Percentiles rank a stretch among this genome's conserved stretches.
These are phyloP conservation scores for Yarrowia alimentaria DNA, from an alignment of 805 yeast species.

Conservation along the genomic window DNA sequence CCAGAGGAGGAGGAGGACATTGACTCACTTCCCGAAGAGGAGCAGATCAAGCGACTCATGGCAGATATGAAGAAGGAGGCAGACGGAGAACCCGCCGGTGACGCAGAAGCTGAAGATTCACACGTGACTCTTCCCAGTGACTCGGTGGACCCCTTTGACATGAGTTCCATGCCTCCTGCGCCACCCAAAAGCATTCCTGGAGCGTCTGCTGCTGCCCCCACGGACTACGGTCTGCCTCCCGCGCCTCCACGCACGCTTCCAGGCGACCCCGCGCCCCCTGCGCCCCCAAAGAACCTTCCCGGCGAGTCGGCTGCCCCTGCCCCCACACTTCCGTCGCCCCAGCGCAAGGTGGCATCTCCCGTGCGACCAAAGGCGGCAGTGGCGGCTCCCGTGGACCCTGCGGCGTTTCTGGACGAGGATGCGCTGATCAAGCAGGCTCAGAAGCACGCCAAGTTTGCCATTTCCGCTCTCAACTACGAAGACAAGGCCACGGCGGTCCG, in stretches of 20 bases:
- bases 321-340: constrained; percentile 26
- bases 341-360: constrained; percentile 24
- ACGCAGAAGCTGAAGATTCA: neutral
- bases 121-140: neutral
- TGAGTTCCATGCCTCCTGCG: too few species aligned
- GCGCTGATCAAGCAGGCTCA: constrained; percentile 47
- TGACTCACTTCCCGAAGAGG: constrained; percentile 2
- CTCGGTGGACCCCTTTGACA: neutral
- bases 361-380: constrained; percentile 2
- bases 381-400: constrained; percentile 25
- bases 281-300: constrained; percentile 22
- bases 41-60: constrained; percentile 10
- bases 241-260: constrained; percentile 8
- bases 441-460: constrained; percentile 69
- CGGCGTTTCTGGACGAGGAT: constrained; percentile 39
- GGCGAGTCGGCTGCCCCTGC: constrained; percentile 29
- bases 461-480: constrained; percentile 70
- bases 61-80: constrained; percentile 4
- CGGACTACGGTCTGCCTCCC: too few species aligned
- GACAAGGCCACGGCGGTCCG: constrained; percentile 61
- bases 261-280: constrained; percentile 4
- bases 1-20: constrained; percentile 28
- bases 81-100: too few species aligned
- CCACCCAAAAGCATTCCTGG: too few species aligned
- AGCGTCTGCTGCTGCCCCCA: too few species aligned